Evolutionary conservation across 164 flowering plant species (phyloP).

Genomic region (Liquidambar formosana): DNA sequence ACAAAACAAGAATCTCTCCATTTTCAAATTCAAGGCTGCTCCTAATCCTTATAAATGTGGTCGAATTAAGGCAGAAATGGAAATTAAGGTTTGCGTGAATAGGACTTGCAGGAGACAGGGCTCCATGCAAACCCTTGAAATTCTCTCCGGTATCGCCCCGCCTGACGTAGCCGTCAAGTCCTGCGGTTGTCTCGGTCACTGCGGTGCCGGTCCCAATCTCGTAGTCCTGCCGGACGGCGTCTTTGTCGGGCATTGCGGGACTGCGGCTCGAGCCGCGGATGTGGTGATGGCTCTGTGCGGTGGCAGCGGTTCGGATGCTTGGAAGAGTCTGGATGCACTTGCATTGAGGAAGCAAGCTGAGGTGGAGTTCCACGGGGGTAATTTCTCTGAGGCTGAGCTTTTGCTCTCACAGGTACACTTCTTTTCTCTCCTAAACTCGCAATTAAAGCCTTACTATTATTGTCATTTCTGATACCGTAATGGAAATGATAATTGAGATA

Average conservation of each 20-base stretch:
- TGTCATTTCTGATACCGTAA: too few relatives aligned
- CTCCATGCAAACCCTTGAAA: slow-evolving; percentile 61
- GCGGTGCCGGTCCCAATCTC: slow-evolving; percentile 90
- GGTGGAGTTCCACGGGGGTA: slow-evolving; percentile 40
- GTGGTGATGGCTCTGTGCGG: slow-evolving; percentile 36
- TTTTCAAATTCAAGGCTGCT: too few relatives aligned
- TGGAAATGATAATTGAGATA: too few relatives aligned
- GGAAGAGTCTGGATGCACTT: slow-evolving; percentile 55
- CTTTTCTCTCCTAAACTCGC: too few relatives aligned
- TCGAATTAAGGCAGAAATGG: slow-evolving; percentile 12
- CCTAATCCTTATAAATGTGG: too few relatives aligned
- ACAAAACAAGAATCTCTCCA: too few relatives aligned
- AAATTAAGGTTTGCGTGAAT: slow-evolving; percentile 79
- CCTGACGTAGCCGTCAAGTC: slow-evolving; percentile 56
- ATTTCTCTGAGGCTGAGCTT: slow-evolving; percentile 49
- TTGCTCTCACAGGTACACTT: slow-evolving; percentile 63
- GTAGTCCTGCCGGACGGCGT: slow-evolving; percentile 56
- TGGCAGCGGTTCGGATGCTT: slow-evolving; percentile 14
- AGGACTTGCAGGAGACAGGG: slow-evolving; percentile 75
- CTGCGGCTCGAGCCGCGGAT: slow-evolving; percentile 51
- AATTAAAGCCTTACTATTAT: too few relatives aligned
- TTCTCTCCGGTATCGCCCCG: slow-evolving; percentile 61
- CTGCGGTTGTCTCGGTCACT: slow-evolving; percentile 82
- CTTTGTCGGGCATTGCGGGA: slow-evolving; percentile 59
- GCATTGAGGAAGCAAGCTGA: slow-evolving; percentile 80